Conservation (phyloP, 1,284 basidiomycete species). For the Entoloma clypeatum region DNA sequence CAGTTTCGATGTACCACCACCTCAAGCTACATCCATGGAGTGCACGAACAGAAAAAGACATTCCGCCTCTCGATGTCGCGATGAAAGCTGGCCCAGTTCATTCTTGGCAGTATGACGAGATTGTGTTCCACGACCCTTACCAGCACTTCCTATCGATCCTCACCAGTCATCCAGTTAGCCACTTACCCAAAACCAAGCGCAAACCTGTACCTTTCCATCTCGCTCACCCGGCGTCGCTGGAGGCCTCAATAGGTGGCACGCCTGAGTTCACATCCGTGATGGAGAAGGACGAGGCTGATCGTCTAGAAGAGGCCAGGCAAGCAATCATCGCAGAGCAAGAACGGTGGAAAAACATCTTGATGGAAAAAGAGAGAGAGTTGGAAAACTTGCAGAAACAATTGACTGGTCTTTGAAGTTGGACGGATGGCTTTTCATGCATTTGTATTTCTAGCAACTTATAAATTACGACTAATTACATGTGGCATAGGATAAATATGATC, state of each 20-base stretch:
- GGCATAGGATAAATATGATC: too few relatives aligned
- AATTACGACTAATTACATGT: conserved; percentile 1
- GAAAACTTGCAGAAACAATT: conserved; percentile 56
- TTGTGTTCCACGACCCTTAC: conserved; percentile 95
- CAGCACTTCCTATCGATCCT: conserved; percentile 85
- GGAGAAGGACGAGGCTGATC: conserved; percentile 82
- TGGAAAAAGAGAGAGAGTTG: conserved; percentile 73
- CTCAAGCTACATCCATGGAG: conserved; percentile 97
- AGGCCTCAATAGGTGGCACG: conserved; percentile 59
- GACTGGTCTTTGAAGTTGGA: conserved; percentile 12
- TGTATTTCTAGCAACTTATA: not conserved
- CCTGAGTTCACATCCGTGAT: conserved; percentile 82
- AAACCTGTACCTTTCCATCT: conserved; percentile 69
- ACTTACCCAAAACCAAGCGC: conserved; percentile 63
- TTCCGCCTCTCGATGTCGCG: conserved; percentile 60
- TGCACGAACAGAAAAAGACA: conserved; percentile 52
- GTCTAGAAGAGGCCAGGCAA: conserved; percentile 76
- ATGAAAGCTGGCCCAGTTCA: conserved; percentile 77
- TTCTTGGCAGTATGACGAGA: conserved; percentile 99
- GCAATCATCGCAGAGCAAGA: conserved; percentile 64
- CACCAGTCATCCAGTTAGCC: conserved; percentile 79
- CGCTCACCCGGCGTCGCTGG: conserved; percentile 58
- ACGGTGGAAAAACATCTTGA: conserved; percentile 52
- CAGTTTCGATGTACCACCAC: conserved; percentile 84
- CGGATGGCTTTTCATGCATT: conserved; percentile 12